Evolutionary conservation across 495 filamentous ascomycete species (phyloP).

Genomic region (Tirmania nivea): DNA sequence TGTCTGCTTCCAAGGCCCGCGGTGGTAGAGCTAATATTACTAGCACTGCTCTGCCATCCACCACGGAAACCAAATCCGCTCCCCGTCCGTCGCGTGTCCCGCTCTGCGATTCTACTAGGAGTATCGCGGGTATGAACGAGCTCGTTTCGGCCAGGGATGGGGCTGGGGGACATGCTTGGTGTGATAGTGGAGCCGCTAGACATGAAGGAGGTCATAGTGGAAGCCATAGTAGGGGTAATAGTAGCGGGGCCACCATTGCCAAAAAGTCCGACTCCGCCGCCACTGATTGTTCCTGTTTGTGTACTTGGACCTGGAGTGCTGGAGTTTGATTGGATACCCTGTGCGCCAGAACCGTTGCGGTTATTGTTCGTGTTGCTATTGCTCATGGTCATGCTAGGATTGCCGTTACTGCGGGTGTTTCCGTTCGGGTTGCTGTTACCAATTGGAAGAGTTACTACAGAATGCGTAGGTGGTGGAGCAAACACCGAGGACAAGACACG

Average conservation of each 20-base stretch:
- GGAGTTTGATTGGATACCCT: no score
- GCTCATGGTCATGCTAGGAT: neutral
- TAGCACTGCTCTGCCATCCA: slow-evolving; percentile 1
- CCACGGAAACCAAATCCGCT: neutral
- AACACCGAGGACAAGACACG: neutral
- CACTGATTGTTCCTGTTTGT: neutral
- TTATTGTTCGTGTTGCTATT: neutral
- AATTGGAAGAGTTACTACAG: neutral
- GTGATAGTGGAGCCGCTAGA: no score
- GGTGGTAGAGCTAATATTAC: slow-evolving; percentile 4
- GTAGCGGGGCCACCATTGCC: neutral
- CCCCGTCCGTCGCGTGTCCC: neutral
- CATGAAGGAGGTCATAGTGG: no score
- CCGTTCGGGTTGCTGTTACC: neutral
- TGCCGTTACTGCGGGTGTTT: neutral
- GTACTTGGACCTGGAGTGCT: neutral
- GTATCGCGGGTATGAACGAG: neutral
- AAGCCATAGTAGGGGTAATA: neutral
- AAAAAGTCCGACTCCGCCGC: neutral
- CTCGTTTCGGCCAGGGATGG: neutral
- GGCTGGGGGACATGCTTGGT: no score
- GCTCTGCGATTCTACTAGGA: neutral
- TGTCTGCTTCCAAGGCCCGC: slow-evolving; percentile 7
- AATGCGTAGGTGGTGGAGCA: neutral
- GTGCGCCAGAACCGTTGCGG: neutral